Conservation (phyloP, 805 yeast species). For the Starmerella potacharoeniae region DNA sequence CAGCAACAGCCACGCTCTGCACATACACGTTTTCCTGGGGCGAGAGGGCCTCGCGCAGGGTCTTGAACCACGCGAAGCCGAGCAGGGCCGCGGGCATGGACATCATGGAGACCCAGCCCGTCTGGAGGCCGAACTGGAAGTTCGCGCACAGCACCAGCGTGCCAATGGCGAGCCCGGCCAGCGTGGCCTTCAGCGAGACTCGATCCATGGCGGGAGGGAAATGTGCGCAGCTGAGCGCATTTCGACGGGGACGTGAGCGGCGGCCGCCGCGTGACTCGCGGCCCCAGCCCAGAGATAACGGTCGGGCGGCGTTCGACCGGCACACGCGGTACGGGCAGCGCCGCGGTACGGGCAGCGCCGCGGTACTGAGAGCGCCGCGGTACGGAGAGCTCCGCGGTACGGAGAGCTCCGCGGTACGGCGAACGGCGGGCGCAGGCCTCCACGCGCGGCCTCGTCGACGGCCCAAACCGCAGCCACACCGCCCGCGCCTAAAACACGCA, state of each 20-base stretch:
- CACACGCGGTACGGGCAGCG: not conserved
- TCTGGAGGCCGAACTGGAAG: slow-evolving; percentile 92
- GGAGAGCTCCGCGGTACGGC: no score
- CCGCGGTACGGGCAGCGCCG: no score
- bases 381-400: no score
- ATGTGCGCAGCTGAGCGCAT: not conserved
- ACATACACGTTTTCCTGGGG: slow-evolving; percentile 92
- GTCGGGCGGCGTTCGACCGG: not conserved
- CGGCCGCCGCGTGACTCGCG: no score
- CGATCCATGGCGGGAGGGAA: slow-evolving; percentile 9
- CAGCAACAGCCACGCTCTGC: slow-evolving; percentile 90
- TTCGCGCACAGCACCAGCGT: slow-evolving; percentile 76
- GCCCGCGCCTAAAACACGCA: no score
- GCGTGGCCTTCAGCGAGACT: slow-evolving; percentile 57
- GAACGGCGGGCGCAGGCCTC: no score
- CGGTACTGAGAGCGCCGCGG: no score
- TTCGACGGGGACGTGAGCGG: no score
- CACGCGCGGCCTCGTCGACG: no score
- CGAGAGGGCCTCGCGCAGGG: slow-evolving; percentile 36
- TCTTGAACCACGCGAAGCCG: slow-evolving; percentile 72
- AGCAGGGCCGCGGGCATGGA: slow-evolving; percentile 84
- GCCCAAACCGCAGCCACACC: no score
- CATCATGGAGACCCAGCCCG: slow-evolving; percentile 99
- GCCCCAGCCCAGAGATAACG: not conserved
- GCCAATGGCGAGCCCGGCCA: slow-evolving; percentile 76